These are phyloP conservation scores for Vigna radiata DNA, from an alignment of 306 rosid genomes.

Conservation along the genomic window DNA sequence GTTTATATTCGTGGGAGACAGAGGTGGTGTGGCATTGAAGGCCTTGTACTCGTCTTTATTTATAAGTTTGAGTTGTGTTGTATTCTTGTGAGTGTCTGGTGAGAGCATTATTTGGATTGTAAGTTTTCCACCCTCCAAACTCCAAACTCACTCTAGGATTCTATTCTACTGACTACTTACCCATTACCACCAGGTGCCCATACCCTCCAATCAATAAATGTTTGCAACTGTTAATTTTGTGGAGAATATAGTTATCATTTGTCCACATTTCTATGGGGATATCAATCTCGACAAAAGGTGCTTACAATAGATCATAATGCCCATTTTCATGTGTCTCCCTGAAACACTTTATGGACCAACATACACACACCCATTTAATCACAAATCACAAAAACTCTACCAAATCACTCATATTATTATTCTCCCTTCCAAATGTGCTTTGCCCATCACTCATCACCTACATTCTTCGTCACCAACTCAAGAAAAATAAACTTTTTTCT, in stretches of 20 bases:
- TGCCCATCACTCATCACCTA: neutral
- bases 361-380: constrained; percentile 16
- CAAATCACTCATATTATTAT: neutral
- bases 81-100: constrained; percentile 38
- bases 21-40: neutral
- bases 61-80: neutral
- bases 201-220: constrained; percentile 42
- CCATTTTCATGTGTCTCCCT: constrained; percentile 45
- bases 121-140: constrained; percentile 17
- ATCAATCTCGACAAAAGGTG: constrained; percentile 43
- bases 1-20: constrained; percentile 2
- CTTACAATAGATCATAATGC: constrained; percentile 36
- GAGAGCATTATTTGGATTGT: constrained; percentile 21
- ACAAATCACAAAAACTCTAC: neutral
- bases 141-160: constrained; percentile 32
- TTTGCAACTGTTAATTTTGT: constrained; percentile 33
- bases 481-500: neutral
- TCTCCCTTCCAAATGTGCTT: neutral
- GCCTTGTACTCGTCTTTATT: neutral
- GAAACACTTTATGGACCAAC: constrained; percentile 23
- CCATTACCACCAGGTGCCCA: constrained; percentile 30
- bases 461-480: constrained; percentile 15
- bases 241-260: constrained; percentile 45
- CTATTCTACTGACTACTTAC: neutral
- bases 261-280: constrained; percentile 44